phyloP scores from a whole-genome alignment of 768 basidiomycete genomes.

The Scleroderma citrinum region DNA sequence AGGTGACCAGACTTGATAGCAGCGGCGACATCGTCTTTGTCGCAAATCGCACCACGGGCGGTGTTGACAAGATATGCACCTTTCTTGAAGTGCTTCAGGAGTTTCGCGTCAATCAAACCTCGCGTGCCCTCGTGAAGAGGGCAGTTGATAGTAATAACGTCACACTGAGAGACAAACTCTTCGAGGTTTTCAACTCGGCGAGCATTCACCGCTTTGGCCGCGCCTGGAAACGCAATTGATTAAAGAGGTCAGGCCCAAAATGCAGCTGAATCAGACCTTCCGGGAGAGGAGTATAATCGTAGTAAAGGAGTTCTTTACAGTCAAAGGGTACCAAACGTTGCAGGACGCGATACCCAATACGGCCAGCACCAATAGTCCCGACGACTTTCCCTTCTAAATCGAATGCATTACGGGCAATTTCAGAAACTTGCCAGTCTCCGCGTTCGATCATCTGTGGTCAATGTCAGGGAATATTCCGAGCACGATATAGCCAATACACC shows the following conservation, averaged over 20 bases:
- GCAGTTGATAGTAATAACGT: slow-evolving; percentile 83
- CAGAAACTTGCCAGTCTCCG: slow-evolving; percentile 85
- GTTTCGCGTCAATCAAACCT: slow-evolving; percentile 75
- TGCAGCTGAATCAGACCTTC: slow-evolving; percentile 34
- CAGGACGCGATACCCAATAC: slow-evolving; percentile 84
- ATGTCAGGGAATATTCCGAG: background rate
- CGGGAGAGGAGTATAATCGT: slow-evolving; percentile 74
- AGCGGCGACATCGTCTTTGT: slow-evolving; percentile 71
- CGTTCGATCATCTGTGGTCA: slow-evolving; percentile 65
- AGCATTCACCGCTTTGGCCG: slow-evolving; percentile 59
- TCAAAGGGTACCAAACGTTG: slow-evolving; percentile 79
- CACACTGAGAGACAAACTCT: slow-evolving; percentile 54
- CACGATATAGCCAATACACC: slow-evolving; percentile 3
- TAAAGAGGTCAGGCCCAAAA: background rate
- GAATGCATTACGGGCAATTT: slow-evolving; percentile 75
- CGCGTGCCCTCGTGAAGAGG: slow-evolving; percentile 82
- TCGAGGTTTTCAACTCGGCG: slow-evolving; percentile 77
- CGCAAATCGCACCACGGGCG: slow-evolving; percentile 87
- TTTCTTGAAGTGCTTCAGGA: slow-evolving; percentile 85
- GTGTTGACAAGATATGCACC: slow-evolving; percentile 93
- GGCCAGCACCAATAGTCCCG: slow-evolving; percentile 80
- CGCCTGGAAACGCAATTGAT: slow-evolving; percentile 34
- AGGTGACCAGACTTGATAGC: slow-evolving; percentile 76
- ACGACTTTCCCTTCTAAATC: slow-evolving; percentile 90
- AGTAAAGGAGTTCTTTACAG: slow-evolving; percentile 88